Evolutionary conservation across 2,329 filamentous ascomycete species (phyloP).

Genomic region (Fusarium luffae): DNA sequence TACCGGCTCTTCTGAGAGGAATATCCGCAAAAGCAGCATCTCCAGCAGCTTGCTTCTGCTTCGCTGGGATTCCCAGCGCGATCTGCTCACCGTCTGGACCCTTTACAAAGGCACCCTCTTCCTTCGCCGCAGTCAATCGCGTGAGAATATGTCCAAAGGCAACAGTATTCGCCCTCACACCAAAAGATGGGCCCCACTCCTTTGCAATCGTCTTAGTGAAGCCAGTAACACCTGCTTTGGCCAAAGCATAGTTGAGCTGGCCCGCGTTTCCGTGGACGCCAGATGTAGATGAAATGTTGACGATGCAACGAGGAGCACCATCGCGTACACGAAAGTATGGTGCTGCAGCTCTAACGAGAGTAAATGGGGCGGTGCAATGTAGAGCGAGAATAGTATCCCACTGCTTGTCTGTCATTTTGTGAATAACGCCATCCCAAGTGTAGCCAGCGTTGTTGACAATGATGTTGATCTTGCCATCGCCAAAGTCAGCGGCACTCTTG

Average conservation of each 20-base stretch:
- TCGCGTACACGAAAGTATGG: conserved; percentile 91
- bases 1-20: conserved; percentile 79
- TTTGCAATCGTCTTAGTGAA: conserved; percentile 92
- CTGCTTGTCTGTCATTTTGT: conserved; percentile 92
- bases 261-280: conserved; percentile 89
- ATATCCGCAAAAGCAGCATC: conserved; percentile 73
- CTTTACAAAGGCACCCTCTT: conserved; percentile 81
- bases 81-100: conserved; percentile 81
- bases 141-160: conserved; percentile 87
- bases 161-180: conserved; percentile 84
- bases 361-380: conserved; percentile 88
- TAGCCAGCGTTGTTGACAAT: conserved; percentile 93
- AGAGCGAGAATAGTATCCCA: conserved; percentile 89
- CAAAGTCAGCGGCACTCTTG: conserved; percentile 80
- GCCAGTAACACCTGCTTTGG: conserved; percentile 85
- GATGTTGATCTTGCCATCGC: conserved; percentile 87
- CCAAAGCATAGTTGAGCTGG: conserved; percentile 89
- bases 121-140: conserved; percentile 84
- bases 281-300: conserved; percentile 86
- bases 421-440: conserved; percentile 92
- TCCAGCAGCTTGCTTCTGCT: conserved; percentile 60
- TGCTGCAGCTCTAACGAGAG: conserved; percentile 80
- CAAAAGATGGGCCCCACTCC: conserved; percentile 88
- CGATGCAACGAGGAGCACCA: conserved; percentile 78
- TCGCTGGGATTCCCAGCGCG: conserved; percentile 76